Evolutionary conservation across 2,329 filamentous ascomycete genomes (phyloP), one percentile per base, ranked within the genome.

Genomic region (Alternaria brassicae): DNA sequence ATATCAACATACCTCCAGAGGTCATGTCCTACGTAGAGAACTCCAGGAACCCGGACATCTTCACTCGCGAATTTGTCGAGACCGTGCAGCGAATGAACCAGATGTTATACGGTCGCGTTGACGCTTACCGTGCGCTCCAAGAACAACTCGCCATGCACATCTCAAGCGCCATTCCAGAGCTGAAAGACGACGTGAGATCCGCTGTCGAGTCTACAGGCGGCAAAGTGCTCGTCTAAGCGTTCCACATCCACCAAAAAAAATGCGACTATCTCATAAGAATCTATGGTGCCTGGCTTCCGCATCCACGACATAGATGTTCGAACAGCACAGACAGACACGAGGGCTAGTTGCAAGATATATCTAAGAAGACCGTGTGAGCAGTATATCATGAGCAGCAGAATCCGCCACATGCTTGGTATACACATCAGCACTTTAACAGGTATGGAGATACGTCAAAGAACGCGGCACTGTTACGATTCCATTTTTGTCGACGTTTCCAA

Each of bases 51-150:
- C 87, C 87, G 7, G 87, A 89, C 67, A 88, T 89, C 65, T 89
- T 88, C 75, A 89, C 86, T 8, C 82, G 87, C 44, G 86, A 89
- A 66, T 88, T 89, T 63, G 85, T 89, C 42, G 87, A 89, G 75
- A 79, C 85, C 27, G 85, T 87, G 8, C 86, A 88, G 77, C 81
- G 83, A 61, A 83, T 84, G 48, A 89, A 89, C 63, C 86, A 88
- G 69, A 83, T 86, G 73, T 75, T 88, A 51, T 87, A 86, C 66
- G 87, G 87, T 30, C 86, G 86, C 67, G 81, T 80, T 56, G 82
- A 87, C 67, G 87, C 86, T 1, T 88, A 87, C 74, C 82, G 81
- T 10, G 75, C 80, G 42, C 86, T 89, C 61, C 81, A 85, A 58
- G 84, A 88, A 72, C 81, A 87, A 39, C 76, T 89, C 61, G 86